Percentiles rank a stretch among this genome's conserved stretches.
These are phyloP conservation scores for Fusarium palustre DNA, from an alignment of 2,329 filamentous ascomycete genomes.

Conservation along the genomic window DNA sequence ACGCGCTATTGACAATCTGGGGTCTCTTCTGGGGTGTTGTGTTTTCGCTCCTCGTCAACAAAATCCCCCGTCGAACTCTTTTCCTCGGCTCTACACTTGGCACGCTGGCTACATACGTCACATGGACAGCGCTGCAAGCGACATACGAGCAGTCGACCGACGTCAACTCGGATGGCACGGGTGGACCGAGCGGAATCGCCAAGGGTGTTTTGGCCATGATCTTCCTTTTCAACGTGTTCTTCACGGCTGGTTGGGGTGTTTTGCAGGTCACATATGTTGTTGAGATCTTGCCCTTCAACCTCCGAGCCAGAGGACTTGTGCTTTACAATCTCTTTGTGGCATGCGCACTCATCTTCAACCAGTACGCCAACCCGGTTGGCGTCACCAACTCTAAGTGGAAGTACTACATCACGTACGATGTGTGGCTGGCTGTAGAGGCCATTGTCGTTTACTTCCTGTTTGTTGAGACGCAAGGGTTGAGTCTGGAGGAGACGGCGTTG, in stretches of 20 bases:
- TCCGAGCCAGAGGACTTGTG: slow-evolving; percentile 7
- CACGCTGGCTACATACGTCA: slow-evolving; percentile 7
- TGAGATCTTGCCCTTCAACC: slow-evolving; percentile 14
- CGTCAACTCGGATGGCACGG: slow-evolving; percentile 9
- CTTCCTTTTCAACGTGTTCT: slow-evolving; percentile 22
- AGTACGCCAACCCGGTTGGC: slow-evolving; percentile 20
- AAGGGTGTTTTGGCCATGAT: slow-evolving; percentile 27
- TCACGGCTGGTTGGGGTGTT: slow-evolving; percentile 21
- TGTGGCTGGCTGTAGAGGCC: slow-evolving; percentile 13
- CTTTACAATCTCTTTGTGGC: slow-evolving; percentile 11
- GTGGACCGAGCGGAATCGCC: slow-evolving; percentile 8
- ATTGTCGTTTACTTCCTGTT: slow-evolving; percentile 20
- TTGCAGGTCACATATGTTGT: slow-evolving; percentile 22
- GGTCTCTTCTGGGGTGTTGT: slow-evolving; percentile 21
- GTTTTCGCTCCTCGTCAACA: slow-evolving; percentile 8
- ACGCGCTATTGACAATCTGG: slow-evolving; percentile 5
- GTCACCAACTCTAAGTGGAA: slow-evolving; percentile 12
- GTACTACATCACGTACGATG: slow-evolving; percentile 21
- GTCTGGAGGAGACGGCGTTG: slow-evolving; percentile 15
- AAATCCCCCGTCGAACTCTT: slow-evolving; percentile 6
- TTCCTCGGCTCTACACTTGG: slow-evolving; percentile 19
- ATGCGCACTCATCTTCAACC: slow-evolving; percentile 18
- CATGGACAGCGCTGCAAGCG: slow-evolving; percentile 9
- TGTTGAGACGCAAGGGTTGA: slow-evolving; percentile 11
- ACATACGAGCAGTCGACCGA: slow-evolving; percentile 24